Evolutionary conservation across 2,329 filamentous ascomycete genomes (phyloP).

Genomic region (Aspergillus fumigatus): DNA sequence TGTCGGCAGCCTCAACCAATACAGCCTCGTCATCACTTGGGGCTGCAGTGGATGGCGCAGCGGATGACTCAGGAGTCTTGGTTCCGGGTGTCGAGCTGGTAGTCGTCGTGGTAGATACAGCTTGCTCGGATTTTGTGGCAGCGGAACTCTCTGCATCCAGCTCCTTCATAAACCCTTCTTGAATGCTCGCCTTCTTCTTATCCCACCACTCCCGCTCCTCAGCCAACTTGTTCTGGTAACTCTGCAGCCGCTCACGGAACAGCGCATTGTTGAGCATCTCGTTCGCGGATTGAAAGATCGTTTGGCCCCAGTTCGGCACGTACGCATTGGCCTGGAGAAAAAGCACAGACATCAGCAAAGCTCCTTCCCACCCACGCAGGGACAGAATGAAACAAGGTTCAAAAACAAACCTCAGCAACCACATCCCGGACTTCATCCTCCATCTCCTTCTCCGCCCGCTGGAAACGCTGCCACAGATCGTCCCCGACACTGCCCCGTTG

Average conservation of each 20-base stretch:
- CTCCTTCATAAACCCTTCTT: conserved; percentile 78
- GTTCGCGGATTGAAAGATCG: conserved; percentile 95
- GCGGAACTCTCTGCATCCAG: conserved; percentile 45
- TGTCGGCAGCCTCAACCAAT: conserved; percentile 62
- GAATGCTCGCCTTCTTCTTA: conserved; percentile 68
- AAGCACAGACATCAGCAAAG: background rate
- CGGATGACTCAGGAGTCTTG: conserved; percentile 17
- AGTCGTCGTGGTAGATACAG: conserved; percentile 9
- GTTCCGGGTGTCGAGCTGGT: conserved; percentile 6
- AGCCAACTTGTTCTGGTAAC: conserved; percentile 66
- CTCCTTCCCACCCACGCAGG: background rate
- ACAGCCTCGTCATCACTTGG: conserved; percentile 70
- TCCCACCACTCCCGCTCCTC: conserved; percentile 92
- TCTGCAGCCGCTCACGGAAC: conserved; percentile 68
- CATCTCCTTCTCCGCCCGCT: conserved; percentile 93
- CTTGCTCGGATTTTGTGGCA: conserved; percentile 8
- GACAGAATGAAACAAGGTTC: background rate
- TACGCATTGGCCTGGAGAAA: conserved; percentile 72
- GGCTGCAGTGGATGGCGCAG: conserved; percentile 33
- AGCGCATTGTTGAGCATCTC: conserved; percentile 85
- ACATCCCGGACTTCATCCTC: conserved; percentile 94
- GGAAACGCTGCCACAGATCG: conserved; percentile 89
- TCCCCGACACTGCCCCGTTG: conserved; percentile 92
- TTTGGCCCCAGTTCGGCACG: conserved; percentile 81
- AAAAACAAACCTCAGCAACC: conserved; percentile 69